Conservation (phyloP, 2,329 filamentous ascomycete genomes). For the Paraphoma chrysanthemicola region DNA sequence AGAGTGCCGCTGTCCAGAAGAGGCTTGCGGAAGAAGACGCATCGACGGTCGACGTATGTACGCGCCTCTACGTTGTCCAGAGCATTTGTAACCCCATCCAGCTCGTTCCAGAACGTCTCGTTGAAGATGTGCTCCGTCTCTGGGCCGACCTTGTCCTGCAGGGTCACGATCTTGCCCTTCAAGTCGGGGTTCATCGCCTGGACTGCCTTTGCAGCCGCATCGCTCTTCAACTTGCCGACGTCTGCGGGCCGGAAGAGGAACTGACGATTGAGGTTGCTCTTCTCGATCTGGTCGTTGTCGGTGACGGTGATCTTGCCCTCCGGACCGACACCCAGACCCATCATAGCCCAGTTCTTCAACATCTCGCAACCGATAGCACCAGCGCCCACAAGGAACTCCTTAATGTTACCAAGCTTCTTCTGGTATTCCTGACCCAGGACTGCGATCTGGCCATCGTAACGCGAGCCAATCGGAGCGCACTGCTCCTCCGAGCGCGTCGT, state of each 20-base stretch:
- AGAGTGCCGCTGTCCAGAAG: slow-evolving; percentile 95
- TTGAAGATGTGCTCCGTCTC: slow-evolving; percentile 96
- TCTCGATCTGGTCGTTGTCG: slow-evolving; percentile 98
- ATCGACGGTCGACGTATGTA: slow-evolving; percentile 94
- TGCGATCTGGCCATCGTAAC: slow-evolving; percentile 96
- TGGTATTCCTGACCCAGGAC: slow-evolving; percentile 95
- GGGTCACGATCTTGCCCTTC: slow-evolving; percentile 79
- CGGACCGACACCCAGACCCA: slow-evolving; percentile 87
- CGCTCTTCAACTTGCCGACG: slow-evolving; percentile 96
- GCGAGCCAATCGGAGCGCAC: slow-evolving; percentile 82
- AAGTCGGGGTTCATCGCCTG: slow-evolving; percentile 96
- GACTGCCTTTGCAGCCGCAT: slow-evolving; percentile 88
- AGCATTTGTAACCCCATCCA: slow-evolving; percentile 95
- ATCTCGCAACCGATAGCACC: slow-evolving; percentile 99
- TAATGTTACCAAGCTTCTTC: slow-evolving; percentile 88
- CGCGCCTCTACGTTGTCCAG: slow-evolving; percentile 97
- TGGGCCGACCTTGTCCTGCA: slow-evolving; percentile 87
- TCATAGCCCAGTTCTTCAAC: slow-evolving; percentile 99
- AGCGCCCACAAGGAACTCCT: slow-evolving; percentile 92
- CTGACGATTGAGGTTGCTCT: slow-evolving; percentile 97
- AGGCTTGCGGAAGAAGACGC: slow-evolving; percentile 98
- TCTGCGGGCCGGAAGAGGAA: slow-evolving; percentile 94
- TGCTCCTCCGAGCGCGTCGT: slow-evolving; percentile 80
- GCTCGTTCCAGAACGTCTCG: slow-evolving; percentile 84
- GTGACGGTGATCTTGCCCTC: slow-evolving; percentile 90